Evolutionary conservation across 2,329 filamentous ascomycete species (phyloP), one percentile per base, ranked within the genome.

Genomic region (Colletotrichum orbiculare): DNA sequence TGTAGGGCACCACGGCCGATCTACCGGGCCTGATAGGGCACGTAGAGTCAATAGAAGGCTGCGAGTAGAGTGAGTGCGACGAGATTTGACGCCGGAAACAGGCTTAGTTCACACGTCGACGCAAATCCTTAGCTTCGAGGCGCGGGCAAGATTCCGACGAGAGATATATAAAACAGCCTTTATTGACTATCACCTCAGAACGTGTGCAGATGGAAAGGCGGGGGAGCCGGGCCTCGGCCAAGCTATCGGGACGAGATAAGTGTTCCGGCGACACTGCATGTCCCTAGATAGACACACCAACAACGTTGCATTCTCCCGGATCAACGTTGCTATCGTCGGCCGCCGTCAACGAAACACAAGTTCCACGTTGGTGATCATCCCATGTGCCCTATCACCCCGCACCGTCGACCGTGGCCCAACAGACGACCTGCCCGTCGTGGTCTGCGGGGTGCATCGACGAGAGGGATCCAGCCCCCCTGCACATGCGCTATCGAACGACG

Each of bases 301-400:
- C 57, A 65, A 65, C 62, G 62, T 65, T 65, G 58, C 62, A 61
- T 55, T 62, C 8, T 39, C 6, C n/a, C 43, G 33, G 37, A 25
- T 43, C 41, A 65, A 60, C 50, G 62, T 61, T 37, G 35, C 62
- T 48, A 3, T 33, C 41, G 50, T 55, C 37, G 8, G 25, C 25
- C 1, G 25, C 25, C 25, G 25, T 5, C 25, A 25, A 25, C 25
- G 25, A 25, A 42, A 50, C 58, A 39, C 35, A 56, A 57, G 34
- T 17, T 49, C 37, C 25, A 25, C 47, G 35, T 46, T 17, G 17
- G 43, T 53, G 52, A 65, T 65, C 47, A 33, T 48, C 62, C 46
- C 46, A 53, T 49, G 17, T 57, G 25, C 39, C 46, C 57, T 2
- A 62, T 53, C 58, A 57, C 46, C 62, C 57, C 62, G 52, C 62